Percentiles rank a stretch among this genome's conserved stretches.
phyloP scores from a whole-genome alignment of 2,329 filamentous ascomycete genomes.

The Claviceps lovelessii region DNA sequence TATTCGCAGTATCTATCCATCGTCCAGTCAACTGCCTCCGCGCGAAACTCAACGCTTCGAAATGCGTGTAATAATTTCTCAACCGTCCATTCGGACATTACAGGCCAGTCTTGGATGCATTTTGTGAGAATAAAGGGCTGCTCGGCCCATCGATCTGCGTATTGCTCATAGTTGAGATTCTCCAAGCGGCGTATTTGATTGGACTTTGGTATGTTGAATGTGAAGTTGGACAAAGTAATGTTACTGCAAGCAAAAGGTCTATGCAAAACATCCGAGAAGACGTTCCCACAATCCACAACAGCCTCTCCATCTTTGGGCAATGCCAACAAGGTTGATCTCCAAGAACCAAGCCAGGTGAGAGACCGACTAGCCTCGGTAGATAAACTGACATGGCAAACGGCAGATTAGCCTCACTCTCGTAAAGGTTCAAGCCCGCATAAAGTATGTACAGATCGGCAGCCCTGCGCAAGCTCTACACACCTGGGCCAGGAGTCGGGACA shows the following conservation, averaged over 20 bases:
- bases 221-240: constrained; percentile 51
- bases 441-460: background rate
- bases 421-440: background rate
- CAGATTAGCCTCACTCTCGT: background rate
- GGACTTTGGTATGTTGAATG: constrained; percentile 51
- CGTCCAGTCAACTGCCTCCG: constrained; percentile 88
- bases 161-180: constrained; percentile 58
- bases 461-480: constrained; percentile 7
- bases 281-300: constrained; percentile 54
- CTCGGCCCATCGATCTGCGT: constrained; percentile 60
- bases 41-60: constrained; percentile 57
- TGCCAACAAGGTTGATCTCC: constrained; percentile 64
- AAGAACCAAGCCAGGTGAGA: constrained; percentile 60
- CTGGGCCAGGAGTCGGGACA: background rate
- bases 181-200: constrained; percentile 62
- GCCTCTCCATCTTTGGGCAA: constrained; percentile 36
- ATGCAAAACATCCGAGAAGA: constrained; percentile 84
- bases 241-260: constrained; percentile 83
- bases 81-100: constrained; percentile 59
- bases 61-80: constrained; percentile 52
- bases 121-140: constrained; percentile 76
- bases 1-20: constrained; percentile 70
- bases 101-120: constrained; percentile 70
- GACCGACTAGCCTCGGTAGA: constrained; percentile 17
- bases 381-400: constrained; percentile 10